These are phyloP conservation scores for Pyrenophora seminiperda DNA, from an alignment of 2,329 filamentous ascomycete genomes.

Conservation along the genomic window DNA sequence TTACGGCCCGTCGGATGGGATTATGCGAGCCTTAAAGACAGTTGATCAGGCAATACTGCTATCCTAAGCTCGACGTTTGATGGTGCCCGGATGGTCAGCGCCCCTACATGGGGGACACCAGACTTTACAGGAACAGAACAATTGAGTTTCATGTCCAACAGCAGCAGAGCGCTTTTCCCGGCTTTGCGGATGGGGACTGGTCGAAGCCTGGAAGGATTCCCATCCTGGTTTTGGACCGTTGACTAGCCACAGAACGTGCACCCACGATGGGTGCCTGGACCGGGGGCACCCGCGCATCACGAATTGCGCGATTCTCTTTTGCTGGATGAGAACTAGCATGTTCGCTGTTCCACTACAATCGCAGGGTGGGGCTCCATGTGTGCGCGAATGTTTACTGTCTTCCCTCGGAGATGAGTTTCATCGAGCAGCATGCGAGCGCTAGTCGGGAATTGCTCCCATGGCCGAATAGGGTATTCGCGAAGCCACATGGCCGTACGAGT, in stretches of 20 bases:
- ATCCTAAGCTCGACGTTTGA: constrained; percentile 33
- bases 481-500: constrained; percentile 18
- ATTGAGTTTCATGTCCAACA: constrained; percentile 38
- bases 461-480: constrained; percentile 17
- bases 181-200: constrained; percentile 45
- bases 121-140: constrained; percentile 43
- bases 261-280: constrained; percentile 35
- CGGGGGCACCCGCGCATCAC: constrained; percentile 33
- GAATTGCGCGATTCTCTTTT: constrained; percentile 27
- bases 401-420: background rate
- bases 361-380: too few relatives aligned
- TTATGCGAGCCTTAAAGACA: constrained; percentile 41
- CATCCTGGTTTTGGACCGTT: constrained; percentile 43
- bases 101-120: constrained; percentile 42
- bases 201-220: constrained; percentile 47
- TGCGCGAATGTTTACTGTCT: too few relatives aligned
- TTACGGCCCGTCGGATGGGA: constrained; percentile 28
- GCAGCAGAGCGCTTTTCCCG: constrained; percentile 42
- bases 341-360: background rate
- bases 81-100: constrained; percentile 34
- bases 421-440: background rate
- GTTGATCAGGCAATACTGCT: constrained; percentile 41
- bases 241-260: constrained; percentile 38
- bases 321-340: constrained; percentile 7
- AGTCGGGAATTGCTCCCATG: constrained; percentile 14